A percentile compares a stretch with the other conserved stretches of the same genome.
Evolutionary conservation across 1,284 basidiomycete species (phyloP).

Genomic region (Ganoderma resinaceum): DNA sequence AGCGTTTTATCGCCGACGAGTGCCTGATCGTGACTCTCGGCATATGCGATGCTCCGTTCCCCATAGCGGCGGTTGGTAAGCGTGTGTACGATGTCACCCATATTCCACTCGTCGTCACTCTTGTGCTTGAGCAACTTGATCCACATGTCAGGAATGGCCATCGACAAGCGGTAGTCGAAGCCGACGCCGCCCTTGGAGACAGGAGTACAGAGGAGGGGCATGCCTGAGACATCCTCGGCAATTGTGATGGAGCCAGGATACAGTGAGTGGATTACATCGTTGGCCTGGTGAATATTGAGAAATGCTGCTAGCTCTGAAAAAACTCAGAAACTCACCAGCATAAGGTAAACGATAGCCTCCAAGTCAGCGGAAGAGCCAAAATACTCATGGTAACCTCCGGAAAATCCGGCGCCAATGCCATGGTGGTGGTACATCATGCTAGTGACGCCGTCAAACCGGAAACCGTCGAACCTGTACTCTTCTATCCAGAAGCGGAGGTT

Average conservation of each 20-base stretch:
- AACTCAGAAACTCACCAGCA: conserved; percentile 79
- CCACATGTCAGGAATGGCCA: conserved; percentile 99
- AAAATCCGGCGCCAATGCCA: conserved; percentile 97
- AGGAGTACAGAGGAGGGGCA: conserved; percentile 92
- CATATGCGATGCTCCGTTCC: conserved; percentile 95
- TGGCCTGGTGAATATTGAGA: conserved; percentile 66
- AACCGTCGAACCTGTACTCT: conserved; percentile 95
- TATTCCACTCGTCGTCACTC: conserved; percentile 88
- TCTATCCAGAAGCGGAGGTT: conserved; percentile 97
- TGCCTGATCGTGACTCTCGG: conserved; percentile 97
- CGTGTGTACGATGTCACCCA: conserved; percentile 89
- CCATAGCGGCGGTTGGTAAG: conserved; percentile 89
- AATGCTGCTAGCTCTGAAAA: not conserved
- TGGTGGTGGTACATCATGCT: conserved; percentile 99
- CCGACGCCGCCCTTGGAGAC: conserved; percentile 89
- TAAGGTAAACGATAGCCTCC: conserved; percentile 94
- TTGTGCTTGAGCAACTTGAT: conserved; percentile 98
- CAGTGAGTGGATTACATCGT: conserved; percentile 85
- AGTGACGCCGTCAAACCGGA: conserved; percentile 98
- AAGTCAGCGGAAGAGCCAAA: conserved; percentile 88
- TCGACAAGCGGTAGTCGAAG: conserved; percentile 97
- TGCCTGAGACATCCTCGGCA: conserved; percentile 97
- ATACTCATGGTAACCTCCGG: conserved; percentile 98
- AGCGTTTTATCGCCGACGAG: conserved; percentile 98
- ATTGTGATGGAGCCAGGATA: conserved; percentile 89